Evolutionary conservation across 345 rosid species (phyloP), one percentile per base, ranked within the genome.

Genomic region (Microcos paniculata): DNA sequence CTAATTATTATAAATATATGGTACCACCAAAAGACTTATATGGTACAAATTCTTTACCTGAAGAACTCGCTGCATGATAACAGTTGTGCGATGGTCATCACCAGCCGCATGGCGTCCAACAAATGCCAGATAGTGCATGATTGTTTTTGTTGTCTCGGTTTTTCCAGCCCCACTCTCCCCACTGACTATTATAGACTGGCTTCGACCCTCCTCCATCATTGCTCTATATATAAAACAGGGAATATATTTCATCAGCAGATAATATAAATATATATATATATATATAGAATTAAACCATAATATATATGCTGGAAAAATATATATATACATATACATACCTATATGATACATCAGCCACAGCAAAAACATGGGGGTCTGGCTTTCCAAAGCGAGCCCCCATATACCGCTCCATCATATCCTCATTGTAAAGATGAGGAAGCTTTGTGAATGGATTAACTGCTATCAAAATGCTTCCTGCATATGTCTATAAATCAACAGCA

Each of bases 131-230:
- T 93, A 96, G 83, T 93, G 98, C 98, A 96, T 93, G 74, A 96
- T 93, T 57, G 93, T 82, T 82, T 96, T 96, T 45, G 99, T 96
- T 18, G 99, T 96, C 91, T 96, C 99, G 18, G 99, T 96, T 89
- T 96, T 96, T 53, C 99, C 99, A 71, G 99, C 98, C 67, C 99
- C 99, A 86, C 99, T 96, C 86, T 96, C 99, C 80, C 99, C 99
- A 69, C 99, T 96, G 10, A 96, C 99, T 55, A 96, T 88, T 77
- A 96, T 93, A 77, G 99, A 93, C 79, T 96, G 99, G 85, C 99
- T 96, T 85, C 78, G 88, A 75, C 88, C 76, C 64, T 91, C 97
- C 52, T 82, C 84, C 81, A 93, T 84, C 99, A 96, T 96, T 53
- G 99, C 96, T 88, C 99, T 96, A 86, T 61, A 78, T 63, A 83